phyloP scores from a whole-genome alignment of 441 rosid species.

The Gossypium davidsonii region DNA sequence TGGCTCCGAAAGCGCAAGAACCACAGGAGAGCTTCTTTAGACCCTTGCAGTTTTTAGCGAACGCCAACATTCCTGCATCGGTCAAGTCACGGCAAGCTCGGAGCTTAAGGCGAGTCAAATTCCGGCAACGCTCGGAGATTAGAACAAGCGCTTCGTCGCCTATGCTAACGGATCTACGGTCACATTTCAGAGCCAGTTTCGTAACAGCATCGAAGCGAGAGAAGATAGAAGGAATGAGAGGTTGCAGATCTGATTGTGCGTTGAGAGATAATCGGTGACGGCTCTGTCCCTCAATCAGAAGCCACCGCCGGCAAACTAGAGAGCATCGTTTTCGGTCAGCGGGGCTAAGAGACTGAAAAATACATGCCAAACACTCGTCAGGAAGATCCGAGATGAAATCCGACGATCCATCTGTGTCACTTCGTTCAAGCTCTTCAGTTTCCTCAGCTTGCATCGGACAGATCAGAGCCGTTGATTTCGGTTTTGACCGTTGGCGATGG shows the following conservation, averaged over 20 bases:
- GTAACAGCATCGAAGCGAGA: conserved; percentile 80
- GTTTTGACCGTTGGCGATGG: conserved; percentile 27
- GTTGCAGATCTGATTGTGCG: conserved; percentile 61
- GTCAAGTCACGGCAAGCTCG: conserved; percentile 75
- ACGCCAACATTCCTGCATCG: conserved; percentile 53
- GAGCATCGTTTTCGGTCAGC: conserved; percentile 63
- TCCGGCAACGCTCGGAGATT: conserved; percentile 57
- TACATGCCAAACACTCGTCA: conserved; percentile 73
- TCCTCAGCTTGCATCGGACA: conserved; percentile 39
- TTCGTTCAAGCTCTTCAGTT: not conserved
- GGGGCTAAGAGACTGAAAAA: conserved; percentile 61
- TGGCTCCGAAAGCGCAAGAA: conserved; percentile 75
- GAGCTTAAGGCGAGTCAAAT: conserved; percentile 71
- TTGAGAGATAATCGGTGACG: conserved; percentile 81
- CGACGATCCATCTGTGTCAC: conserved; percentile 14
- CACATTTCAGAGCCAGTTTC: conserved; percentile 74
- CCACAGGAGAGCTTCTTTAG: conserved; percentile 77
- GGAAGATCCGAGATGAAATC: conserved; percentile 62
- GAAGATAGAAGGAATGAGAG: conserved; percentile 47
- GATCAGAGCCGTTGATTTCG: conserved; percentile 30
- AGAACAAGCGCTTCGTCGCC: conserved; percentile 55
- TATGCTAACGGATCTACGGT: conserved; percentile 64
- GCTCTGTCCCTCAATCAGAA: conserved; percentile 70
- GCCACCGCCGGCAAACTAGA: conserved; percentile 70
- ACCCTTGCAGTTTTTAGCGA: conserved; percentile 61